Percentiles rank a stretch among this genome's conserved stretches.
These are phyloP conservation scores for Stemphylium beticola DNA, from an alignment of 2,329 filamentous ascomycete genomes.

Conservation along the genomic window DNA sequence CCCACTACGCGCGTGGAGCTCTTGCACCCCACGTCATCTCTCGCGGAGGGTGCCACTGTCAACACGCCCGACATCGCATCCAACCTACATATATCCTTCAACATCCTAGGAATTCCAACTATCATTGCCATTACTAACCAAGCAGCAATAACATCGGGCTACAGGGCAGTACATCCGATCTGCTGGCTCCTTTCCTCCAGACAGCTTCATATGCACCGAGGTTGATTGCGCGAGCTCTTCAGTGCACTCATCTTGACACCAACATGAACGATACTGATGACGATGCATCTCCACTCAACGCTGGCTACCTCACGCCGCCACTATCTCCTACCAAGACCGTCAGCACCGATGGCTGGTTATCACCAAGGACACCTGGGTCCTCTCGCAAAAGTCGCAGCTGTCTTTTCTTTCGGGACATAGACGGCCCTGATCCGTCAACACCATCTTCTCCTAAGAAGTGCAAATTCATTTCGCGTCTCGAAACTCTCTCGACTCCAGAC, in stretches of 20 bases:
- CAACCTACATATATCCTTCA: conserved; percentile 14
- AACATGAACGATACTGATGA: conserved; percentile 35
- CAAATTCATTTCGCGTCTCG: conserved; percentile 20
- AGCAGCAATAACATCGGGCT: conserved; percentile 36
- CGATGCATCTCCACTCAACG: conserved; percentile 16
- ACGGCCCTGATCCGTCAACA: conserved; percentile 20
- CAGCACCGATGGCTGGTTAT: conserved; percentile 41
- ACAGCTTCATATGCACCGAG: conserved; percentile 35
- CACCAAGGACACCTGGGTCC: conserved; percentile 40
- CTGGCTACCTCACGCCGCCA: conserved; percentile 38
- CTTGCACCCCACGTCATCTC: conserved; percentile 27
- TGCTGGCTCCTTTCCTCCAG: conserved; percentile 16
- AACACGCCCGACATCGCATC: conserved; percentile 13
- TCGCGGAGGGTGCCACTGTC: conserved; percentile 20
- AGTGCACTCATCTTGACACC: conserved; percentile 11
- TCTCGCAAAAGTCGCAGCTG: conserved; percentile 39
- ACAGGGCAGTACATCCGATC: conserved; percentile 21
- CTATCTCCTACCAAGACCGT: conserved; percentile 45
- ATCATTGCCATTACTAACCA: conserved; percentile 44
- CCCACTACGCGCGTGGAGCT: conserved; percentile 37
- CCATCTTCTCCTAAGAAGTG: conserved; percentile 35
- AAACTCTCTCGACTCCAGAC: conserved; percentile 24
- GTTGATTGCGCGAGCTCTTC: conserved; percentile 1
- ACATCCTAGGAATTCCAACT: conserved; percentile 25
- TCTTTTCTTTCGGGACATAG: conserved; percentile 27